A percentile compares a stretch with the other conserved stretches of the same genome.
Evolutionary conservation across 2,329 filamentous ascomycete species (phyloP).

Genomic region (Aspergillus vadensis): DNA sequence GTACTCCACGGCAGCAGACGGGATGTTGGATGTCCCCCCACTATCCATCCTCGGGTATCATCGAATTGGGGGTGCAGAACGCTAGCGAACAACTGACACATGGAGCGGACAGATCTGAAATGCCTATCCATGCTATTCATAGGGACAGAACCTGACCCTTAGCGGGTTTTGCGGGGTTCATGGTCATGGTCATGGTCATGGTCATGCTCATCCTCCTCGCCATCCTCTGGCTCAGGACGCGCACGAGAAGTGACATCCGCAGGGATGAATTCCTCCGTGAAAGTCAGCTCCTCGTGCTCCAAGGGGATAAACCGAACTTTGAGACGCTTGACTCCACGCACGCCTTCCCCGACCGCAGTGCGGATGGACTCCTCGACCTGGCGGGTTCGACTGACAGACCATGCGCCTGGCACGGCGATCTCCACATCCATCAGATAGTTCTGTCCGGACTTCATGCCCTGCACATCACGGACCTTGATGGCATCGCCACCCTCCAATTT

Average conservation of each 20-base stretch:
- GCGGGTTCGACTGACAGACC: slow-evolving; percentile 71
- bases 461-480: slow-evolving; percentile 74
- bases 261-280: slow-evolving; percentile 78
- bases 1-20: not conserved
- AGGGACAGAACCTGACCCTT: not conserved
- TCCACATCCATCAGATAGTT: slow-evolving; percentile 94
- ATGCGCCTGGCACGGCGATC: slow-evolving; percentile 73
- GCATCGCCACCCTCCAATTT: slow-evolving; percentile 57
- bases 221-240: slow-evolving; percentile 63
- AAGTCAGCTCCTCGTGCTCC: slow-evolving; percentile 58
- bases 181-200: slow-evolving; percentile 12
- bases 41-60: not conserved
- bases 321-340: slow-evolving; percentile 81
- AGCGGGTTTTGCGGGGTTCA: not conserved
- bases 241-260: slow-evolving; percentile 60
- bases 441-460: slow-evolving; percentile 92
- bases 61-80: not conserved
- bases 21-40: not conserved
- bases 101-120: not conserved
- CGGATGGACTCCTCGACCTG: slow-evolving; percentile 73
- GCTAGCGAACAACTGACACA: not conserved
- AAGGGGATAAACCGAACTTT: slow-evolving; percentile 79
- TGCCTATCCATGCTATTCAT: not conserved
- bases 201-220: not conserved
- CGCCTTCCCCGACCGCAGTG: slow-evolving; percentile 70